Conservation (phyloP, 306 rosid genomes). For the Cucurbita moschata region DNA sequence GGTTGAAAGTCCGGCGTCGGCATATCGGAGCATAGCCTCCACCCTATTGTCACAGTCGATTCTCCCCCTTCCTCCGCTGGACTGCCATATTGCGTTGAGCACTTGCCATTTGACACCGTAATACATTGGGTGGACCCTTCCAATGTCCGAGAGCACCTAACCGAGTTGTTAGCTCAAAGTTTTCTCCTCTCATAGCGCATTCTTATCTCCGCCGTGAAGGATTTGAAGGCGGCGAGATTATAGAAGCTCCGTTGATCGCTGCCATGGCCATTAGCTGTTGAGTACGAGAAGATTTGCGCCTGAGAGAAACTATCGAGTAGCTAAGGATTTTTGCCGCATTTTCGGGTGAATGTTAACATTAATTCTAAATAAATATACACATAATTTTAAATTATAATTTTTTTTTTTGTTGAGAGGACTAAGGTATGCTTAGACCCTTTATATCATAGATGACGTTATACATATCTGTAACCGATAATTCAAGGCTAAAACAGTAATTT, state of each 20-base stretch:
- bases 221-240: not conserved
- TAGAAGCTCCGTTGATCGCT: not conserved
- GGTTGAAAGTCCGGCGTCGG: constrained; percentile 75
- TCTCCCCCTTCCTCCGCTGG: constrained; percentile 79
- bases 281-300: not conserved
- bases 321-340: not conserved
- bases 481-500: no score
- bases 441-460: no score
- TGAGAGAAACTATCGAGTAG: not conserved
- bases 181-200: not conserved
- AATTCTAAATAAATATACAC: no score
- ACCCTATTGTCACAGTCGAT: constrained; percentile 74
- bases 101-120: constrained; percentile 40
- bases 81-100: constrained; percentile 85
- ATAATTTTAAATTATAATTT: no score
- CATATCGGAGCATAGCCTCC: constrained; percentile 75
- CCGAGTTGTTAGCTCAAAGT: constrained; percentile 8
- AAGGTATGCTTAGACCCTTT: no score
- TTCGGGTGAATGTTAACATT: no score
- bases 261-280: not conserved
- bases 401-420: no score
- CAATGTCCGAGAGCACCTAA: constrained; percentile 28
- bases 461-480: no score
- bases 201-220: not conserved
- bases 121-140: constrained; percentile 21